Evolutionary conservation across 1,284 basidiomycete genomes (phyloP).

Genomic region (Singerocomus rubriflavus): DNA sequence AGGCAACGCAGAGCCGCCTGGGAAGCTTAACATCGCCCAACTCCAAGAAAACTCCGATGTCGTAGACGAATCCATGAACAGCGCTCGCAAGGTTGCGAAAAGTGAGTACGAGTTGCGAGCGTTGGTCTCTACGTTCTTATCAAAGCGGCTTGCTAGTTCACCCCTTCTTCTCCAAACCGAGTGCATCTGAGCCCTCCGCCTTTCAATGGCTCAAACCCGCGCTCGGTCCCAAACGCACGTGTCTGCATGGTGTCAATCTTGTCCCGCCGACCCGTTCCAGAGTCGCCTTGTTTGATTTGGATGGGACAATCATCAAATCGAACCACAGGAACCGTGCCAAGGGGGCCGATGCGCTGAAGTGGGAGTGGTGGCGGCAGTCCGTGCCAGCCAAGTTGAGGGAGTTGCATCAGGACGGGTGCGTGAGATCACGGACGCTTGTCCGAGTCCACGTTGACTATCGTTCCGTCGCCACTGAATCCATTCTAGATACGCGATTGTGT

Average conservation of each 20-base stretch:
- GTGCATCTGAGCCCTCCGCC: conserved; percentile 15
- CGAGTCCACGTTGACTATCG: neutral
- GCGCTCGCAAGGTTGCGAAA: conserved; percentile 24
- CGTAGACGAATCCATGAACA: conserved; percentile 18
- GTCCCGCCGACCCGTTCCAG: conserved; percentile 47
- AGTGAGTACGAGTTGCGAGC: conserved; percentile 19
- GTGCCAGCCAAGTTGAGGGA: conserved; percentile 66
- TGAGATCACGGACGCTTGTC: neutral
- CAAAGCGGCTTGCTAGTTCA: conserved; percentile 30
- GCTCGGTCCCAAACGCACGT: conserved; percentile 53
- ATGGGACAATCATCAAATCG: conserved; percentile 81
- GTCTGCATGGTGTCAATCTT: conserved; percentile 61
- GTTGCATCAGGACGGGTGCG: conserved; percentile 59
- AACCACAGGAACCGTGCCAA: conserved; percentile 46
- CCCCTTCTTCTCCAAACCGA: conserved; percentile 37
- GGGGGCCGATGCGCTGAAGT: conserved; percentile 42
- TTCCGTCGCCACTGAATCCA: neutral
- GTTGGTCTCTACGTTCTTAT: neutral
- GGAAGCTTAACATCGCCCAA: conserved; percentile 17
- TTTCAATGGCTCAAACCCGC: conserved; percentile 60
- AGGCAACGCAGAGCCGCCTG: conserved; percentile 6
- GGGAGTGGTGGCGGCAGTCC: conserved; percentile 75
- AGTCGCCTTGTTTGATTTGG: conserved; percentile 83
- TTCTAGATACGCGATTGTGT: conserved; percentile 66
- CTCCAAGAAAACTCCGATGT: conserved; percentile 16